Evolutionary conservation across 257 asterid species (phyloP).

Genomic region (Plantago elongata): DNA sequence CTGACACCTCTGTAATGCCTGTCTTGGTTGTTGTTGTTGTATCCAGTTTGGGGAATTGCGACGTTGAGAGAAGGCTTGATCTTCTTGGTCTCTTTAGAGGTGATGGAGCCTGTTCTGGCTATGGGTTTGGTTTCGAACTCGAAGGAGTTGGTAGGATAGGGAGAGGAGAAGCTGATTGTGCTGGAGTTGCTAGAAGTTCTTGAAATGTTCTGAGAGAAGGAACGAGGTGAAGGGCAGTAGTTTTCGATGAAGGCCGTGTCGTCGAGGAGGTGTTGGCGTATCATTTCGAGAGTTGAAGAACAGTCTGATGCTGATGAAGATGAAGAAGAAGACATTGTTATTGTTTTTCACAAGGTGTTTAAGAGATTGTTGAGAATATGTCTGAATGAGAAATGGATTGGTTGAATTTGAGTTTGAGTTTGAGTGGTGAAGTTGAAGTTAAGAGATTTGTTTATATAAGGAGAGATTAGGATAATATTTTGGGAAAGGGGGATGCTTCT

Average conservation of each 20-base stretch:
- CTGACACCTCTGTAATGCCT: constrained; percentile 64
- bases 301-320: constrained; percentile 26
- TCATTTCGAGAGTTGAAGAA: constrained; percentile 53
- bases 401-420: background rate
- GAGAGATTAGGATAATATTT: background rate
- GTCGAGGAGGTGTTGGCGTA: constrained; percentile 70
- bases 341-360: background rate
- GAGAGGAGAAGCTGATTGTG: constrained; percentile 24
- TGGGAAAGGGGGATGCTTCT: constrained; percentile 1
- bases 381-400: background rate
- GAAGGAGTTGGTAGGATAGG: background rate
- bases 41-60: constrained; percentile 35
- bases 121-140: constrained; percentile 41
- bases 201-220: constrained; percentile 21
- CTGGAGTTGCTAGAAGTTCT: constrained; percentile 38
- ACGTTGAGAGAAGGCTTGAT: constrained; percentile 62
- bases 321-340: constrained; percentile 21
- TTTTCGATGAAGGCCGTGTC: constrained; percentile 47
- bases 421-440: background rate
- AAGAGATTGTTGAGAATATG: background rate
- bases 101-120: background rate
- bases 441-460: background rate
- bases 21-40: background rate
- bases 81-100: constrained; percentile 40
- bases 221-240: constrained; percentile 20